Base-by-base conservation (phyloP, 1,284 basidiomycete species). In the Thelephora terrestris region DNA sequence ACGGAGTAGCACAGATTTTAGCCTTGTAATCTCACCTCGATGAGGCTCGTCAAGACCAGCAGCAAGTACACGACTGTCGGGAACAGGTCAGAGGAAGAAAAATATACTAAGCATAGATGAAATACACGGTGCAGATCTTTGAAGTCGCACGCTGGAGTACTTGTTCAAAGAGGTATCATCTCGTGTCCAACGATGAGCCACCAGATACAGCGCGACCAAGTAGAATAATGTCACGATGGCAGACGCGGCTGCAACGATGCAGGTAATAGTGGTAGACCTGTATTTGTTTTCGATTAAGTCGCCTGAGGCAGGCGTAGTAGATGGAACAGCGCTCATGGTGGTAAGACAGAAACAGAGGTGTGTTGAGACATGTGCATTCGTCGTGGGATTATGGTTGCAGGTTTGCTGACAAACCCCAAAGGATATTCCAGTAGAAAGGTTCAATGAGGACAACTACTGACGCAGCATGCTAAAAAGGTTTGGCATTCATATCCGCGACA, bases 11-110 rank as follows among this genome's bases (percentile, higher is more conserved):
- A 12, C 38, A 14, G 39, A 18, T 5, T 42, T 21, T 12, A 14
- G 39, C 25, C 9, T 20, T 14, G n/a, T 6, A 20, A 25, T 12
- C 39, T 23, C 20, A 42, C 39, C 39, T 42, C 39, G 10, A 21
- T 25, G 25, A 64, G 58, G 58, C 54, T 25, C 55, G 55, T 61
- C 59, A 62, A 61, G 57, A 59, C 53, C 52, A 55, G 55, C 57
- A 54, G 53, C 57, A 63, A 61, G 56, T 42, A 42, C 12, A 42
- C 39, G 16, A 42, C 39, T 42, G n/a, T 20, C n/a, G 17, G 25
- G 39, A n/a, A 12, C 6, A 20, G n/a, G 20, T 42, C 39, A 42
- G 39, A 14, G 17, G 21, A 6, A 12, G 12, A 6, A 32, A 32
- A 6, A 6, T 32, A 3, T 12, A 32, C 7, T 3, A 32, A 14